These are phyloP conservation scores for Parascedosporium putredinis DNA, from an alignment of 2,329 filamentous ascomycete species.

Conservation along the genomic window DNA sequence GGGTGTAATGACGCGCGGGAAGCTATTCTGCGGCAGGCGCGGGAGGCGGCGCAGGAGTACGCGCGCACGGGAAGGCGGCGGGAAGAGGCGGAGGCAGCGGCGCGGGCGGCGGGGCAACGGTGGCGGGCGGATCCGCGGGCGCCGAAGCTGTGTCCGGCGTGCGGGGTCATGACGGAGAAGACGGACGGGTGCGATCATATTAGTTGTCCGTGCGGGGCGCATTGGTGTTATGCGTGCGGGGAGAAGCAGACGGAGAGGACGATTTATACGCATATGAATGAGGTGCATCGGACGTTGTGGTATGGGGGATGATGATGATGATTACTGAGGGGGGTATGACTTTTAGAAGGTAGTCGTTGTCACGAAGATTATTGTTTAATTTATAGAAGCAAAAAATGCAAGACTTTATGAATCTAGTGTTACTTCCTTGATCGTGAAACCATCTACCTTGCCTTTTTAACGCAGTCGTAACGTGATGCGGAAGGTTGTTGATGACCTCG, in stretches of 20 bases:
- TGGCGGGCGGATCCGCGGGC: not conserved
- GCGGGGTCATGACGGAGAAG: constrained; percentile 25
- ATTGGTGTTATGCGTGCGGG: constrained; percentile 32
- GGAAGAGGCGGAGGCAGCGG: no score
- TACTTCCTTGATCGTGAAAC: no score
- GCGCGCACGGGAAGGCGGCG: no score
- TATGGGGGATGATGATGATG: constrained; percentile 13
- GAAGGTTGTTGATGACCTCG: no score
- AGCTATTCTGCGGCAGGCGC: not conserved
- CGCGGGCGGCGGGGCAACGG: no score
- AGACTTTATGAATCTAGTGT: no score
- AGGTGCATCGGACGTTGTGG: constrained; percentile 22
- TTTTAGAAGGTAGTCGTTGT: not conserved
- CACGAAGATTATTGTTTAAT: no score
- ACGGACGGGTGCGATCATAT: constrained; percentile 29
- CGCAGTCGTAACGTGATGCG: no score
- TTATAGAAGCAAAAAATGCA: no score
- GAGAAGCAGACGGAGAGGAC: constrained; percentile 13
- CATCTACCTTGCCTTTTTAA: no score
- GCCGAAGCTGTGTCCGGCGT: constrained; percentile 25
- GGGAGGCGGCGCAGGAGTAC: no score
- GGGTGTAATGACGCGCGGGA: constrained; percentile 18
- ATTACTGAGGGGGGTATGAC: constrained; percentile 3
- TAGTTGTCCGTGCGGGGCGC: constrained; percentile 21
- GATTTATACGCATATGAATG: constrained; percentile 28